These are phyloP conservation scores for Candida rishiriensis DNA, from an alignment of 805 yeast species.

Conservation along the genomic window DNA sequence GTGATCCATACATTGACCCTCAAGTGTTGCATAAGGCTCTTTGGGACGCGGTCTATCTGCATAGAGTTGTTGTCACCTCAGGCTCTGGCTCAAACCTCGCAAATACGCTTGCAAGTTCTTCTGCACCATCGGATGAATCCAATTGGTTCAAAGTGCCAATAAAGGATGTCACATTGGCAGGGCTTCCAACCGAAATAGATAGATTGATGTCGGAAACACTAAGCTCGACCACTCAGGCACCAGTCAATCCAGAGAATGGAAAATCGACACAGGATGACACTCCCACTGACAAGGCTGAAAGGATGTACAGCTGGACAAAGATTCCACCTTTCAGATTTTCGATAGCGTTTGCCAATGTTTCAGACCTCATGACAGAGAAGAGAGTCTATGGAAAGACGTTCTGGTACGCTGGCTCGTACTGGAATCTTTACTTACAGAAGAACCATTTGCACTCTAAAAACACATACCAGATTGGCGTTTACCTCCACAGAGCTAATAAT, in stretches of 20 bases:
- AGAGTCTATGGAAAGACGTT: conserved; percentile 47
- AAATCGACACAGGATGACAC: conserved; percentile 23
- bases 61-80: conserved; percentile 34
- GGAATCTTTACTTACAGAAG: conserved; percentile 54
- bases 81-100: conserved; percentile 27
- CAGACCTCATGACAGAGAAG: conserved; percentile 39
- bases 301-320: conserved; percentile 33
- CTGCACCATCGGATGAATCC: conserved; percentile 25
- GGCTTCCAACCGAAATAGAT: conserved; percentile 37
- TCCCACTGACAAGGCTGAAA: conserved; percentile 9
- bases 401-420: conserved; percentile 60
- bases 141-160: conserved; percentile 40
- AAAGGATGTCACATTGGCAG: conserved; percentile 45
- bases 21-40: conserved; percentile 40
- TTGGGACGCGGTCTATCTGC: conserved; percentile 44
- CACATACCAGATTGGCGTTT: conserved; percentile 51
- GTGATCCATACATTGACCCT: conserved; percentile 35
- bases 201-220: conserved; percentile 21
- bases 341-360: conserved; percentile 45
- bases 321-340: conserved; percentile 54
- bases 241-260: conserved; percentile 14
- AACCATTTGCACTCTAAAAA: conserved; percentile 34
- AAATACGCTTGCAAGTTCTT: conserved; percentile 21
- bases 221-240: conserved; percentile 11
- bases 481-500: conserved; percentile 45